A percentile compares a stretch with the other conserved stretches of the same genome.
Conservation (phyloP, 1,139 yeast species). For the Taphrina betulina region DNA sequence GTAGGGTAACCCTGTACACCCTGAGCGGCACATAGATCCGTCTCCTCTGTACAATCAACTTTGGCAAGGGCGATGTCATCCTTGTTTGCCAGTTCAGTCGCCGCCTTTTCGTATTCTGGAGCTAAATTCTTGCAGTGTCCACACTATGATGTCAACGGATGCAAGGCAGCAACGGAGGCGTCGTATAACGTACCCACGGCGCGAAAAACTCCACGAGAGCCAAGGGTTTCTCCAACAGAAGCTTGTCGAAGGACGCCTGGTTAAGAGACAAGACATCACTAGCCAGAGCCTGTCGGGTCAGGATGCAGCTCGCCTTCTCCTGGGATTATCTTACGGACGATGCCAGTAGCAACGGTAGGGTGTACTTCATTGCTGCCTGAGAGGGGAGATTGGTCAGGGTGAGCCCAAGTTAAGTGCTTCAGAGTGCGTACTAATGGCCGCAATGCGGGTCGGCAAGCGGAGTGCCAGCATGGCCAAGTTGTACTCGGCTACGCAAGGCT, state of each 20-base stretch:
- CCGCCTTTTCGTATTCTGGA: slow-evolving; percentile 86
- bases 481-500: too few relatives aligned
- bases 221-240: slow-evolving; percentile 68
- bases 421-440: too few relatives aligned
- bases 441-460: too few relatives aligned
- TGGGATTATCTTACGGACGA: slow-evolving; percentile 4
- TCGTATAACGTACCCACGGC: slow-evolving; percentile 83
- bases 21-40: slow-evolving; percentile 70
- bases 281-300: slow-evolving; percentile 64
- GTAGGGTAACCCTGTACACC: slow-evolving; percentile 91
- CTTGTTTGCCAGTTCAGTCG: slow-evolving; percentile 64
- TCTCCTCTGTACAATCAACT: slow-evolving; percentile 87
- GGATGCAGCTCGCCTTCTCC: too few relatives aligned
- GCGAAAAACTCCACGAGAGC: slow-evolving; percentile 95
- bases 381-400: too few relatives aligned
- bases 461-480: too few relatives aligned
- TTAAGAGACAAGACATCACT: slow-evolving; percentile 83
- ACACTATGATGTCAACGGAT: slow-evolving; percentile 32
- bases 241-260: slow-evolving; percentile 54
- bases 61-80: slow-evolving; percentile 74
- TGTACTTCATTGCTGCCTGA: slow-evolving; percentile 20
- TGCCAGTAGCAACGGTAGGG: slow-evolving; percentile 4
- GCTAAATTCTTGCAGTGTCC: slow-evolving; percentile 96
- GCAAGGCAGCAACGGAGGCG: too few relatives aligned
- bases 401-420: too few relatives aligned